phyloP scores from a whole-genome alignment of 2,329 filamentous ascomycete species.

The Penicillium rolfsii region DNA sequence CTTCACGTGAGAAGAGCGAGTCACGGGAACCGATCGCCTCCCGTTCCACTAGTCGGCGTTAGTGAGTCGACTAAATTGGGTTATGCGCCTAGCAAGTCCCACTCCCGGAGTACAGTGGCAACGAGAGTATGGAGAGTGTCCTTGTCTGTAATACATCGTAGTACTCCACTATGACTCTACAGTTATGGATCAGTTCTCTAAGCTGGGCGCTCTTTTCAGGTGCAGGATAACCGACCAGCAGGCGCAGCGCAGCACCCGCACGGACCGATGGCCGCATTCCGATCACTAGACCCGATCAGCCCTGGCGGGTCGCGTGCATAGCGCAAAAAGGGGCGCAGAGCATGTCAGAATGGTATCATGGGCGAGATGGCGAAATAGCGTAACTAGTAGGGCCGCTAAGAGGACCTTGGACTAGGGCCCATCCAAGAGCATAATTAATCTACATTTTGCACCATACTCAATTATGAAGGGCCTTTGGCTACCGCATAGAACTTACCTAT shows the following conservation, averaged over 20 bases:
- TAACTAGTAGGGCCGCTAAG: neutral
- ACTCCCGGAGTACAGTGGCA: neutral
- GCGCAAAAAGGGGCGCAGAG: conserved; percentile 14
- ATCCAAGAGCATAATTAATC: neutral
- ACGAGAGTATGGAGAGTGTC: neutral
- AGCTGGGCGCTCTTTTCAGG: neutral
- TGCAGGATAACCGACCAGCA: neutral
- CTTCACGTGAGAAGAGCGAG: conserved; percentile 3
- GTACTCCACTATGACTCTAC: conserved; percentile 7
- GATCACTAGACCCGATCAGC: conserved; percentile 18
- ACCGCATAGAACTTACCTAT: neutral
- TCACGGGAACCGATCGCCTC: conserved; percentile 8
- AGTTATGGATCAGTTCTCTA: neutral
- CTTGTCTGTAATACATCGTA: neutral
- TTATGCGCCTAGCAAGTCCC: neutral
- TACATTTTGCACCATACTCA: neutral
- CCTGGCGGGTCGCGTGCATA: conserved; percentile 14
- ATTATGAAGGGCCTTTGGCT: neutral
- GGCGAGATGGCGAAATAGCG: neutral
- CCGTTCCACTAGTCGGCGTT: conserved; percentile 2
- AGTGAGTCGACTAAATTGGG: neutral
- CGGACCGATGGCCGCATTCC: conserved; percentile 18
- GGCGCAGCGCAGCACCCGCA: conserved; percentile 11
- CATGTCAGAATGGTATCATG: neutral
- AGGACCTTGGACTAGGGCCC: neutral